A percentile compares a stretch with the other conserved stretches of the same genome.
Conservation (phyloP, 2,329 filamentous ascomycete species). For the Plectosphaerella plurivora region DNA sequence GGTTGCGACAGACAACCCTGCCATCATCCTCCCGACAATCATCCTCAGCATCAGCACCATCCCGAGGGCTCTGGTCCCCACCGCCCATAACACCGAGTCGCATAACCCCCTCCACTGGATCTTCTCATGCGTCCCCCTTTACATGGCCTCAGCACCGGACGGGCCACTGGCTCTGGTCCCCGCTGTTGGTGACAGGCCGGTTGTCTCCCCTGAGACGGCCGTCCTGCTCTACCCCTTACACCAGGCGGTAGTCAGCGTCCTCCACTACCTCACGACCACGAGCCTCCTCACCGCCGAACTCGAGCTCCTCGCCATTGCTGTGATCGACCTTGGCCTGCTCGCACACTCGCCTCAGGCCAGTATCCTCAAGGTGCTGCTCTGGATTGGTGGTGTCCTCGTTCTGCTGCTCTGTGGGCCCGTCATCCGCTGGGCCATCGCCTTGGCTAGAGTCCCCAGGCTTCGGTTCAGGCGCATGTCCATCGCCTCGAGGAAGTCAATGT, state of each 20-base stretch:
- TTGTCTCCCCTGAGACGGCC: slow-evolving; percentile 51
- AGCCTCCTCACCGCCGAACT: slow-evolving; percentile 84
- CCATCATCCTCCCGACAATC: slow-evolving; percentile 70
- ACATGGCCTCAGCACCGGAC: slow-evolving; percentile 3
- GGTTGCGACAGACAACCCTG: slow-evolving; percentile 57
- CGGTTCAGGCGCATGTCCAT: slow-evolving; percentile 63
- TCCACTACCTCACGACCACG: slow-evolving; percentile 81
- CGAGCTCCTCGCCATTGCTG: slow-evolving; percentile 74
- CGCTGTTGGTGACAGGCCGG: slow-evolving; percentile 13
- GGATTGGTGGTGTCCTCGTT: slow-evolving; percentile 74
- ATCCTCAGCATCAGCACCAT: slow-evolving; percentile 76
- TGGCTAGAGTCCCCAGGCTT: slow-evolving; percentile 89
- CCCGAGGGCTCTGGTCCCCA: slow-evolving; percentile 68
- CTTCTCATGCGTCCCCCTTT: slow-evolving; percentile 65
- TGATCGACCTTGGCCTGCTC: slow-evolving; percentile 78
- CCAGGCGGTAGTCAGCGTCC: slow-evolving; percentile 65
- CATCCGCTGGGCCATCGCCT: slow-evolving; percentile 75
- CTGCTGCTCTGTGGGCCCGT: slow-evolving; percentile 70
- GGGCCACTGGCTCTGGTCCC: slow-evolving; percentile 19
- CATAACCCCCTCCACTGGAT: slow-evolving; percentile 74
- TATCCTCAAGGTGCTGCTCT: slow-evolving; percentile 81
- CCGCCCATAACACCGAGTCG: slow-evolving; percentile 48
- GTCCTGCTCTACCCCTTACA: slow-evolving; percentile 78
- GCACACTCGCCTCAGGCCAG: slow-evolving; percentile 76
- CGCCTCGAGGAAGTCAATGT: slow-evolving; percentile 25